Conservation (phyloP, 495 filamentous ascomycete genomes). For the Daldinia decipiens region DNA sequence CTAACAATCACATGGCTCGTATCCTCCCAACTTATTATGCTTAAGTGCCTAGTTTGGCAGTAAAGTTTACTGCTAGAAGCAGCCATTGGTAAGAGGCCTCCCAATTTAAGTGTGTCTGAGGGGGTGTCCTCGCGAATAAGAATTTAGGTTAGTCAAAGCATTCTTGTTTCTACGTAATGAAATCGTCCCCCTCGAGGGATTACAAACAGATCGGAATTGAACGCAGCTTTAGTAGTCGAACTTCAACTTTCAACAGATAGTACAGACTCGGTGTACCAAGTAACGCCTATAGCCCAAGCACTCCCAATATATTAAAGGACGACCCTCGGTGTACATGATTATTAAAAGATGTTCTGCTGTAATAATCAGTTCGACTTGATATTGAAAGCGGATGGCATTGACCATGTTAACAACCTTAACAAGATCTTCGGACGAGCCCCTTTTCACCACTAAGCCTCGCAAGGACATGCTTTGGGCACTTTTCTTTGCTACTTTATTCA, state of each 20-base stretch:
- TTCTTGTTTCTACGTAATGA: background rate
- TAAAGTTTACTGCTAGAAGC: conserved; percentile 1
- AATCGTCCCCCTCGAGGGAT: background rate
- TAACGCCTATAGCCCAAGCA: background rate
- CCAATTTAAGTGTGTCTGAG: background rate
- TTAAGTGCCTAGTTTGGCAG: background rate
- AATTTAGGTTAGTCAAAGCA: background rate
- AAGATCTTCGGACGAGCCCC: background rate
- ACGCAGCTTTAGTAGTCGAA: background rate
- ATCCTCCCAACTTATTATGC: background rate
- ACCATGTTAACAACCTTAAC: background rate
- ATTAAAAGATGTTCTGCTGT: background rate
- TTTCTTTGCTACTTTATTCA: background rate
- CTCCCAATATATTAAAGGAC: background rate
- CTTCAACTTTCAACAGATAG: background rate
- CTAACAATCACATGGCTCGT: background rate
- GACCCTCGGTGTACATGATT: background rate
- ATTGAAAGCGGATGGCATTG: background rate
- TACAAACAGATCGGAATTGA: background rate
- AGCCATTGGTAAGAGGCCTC: background rate
- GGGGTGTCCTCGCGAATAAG: background rate
- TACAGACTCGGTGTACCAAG: background rate
- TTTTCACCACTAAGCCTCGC: background rate
- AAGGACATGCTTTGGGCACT: background rate
- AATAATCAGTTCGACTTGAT: background rate